A percentile compares a stretch with the other conserved stretches of the same genome.
Evolutionary conservation across 2,329 filamentous ascomycete species (phyloP).

Genomic region (Hirsutella rhossiliensis): DNA sequence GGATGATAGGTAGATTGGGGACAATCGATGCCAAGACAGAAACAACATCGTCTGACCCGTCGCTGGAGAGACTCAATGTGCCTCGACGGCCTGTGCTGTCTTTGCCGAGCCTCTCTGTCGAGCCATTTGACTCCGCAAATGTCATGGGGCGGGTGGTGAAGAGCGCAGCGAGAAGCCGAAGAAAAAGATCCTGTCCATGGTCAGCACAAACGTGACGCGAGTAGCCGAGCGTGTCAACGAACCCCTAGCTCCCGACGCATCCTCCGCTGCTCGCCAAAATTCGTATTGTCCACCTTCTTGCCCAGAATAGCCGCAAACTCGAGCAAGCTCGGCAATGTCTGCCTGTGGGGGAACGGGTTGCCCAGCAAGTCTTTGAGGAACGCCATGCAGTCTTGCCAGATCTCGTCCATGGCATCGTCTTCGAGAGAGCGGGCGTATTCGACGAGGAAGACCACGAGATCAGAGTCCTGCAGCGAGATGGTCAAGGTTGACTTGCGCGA

Average conservation of each 20-base stretch:
- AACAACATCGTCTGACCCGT: slow-evolving; percentile 62
- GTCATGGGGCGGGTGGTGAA: slow-evolving; percentile 80
- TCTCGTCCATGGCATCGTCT: slow-evolving; percentile 96
- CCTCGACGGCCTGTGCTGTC: slow-evolving; percentile 24
- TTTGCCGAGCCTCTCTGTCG: slow-evolving; percentile 24
- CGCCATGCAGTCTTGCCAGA: slow-evolving; percentile 87
- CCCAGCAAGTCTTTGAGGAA: slow-evolving; percentile 83
- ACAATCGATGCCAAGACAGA: slow-evolving; percentile 68
- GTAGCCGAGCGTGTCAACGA: slow-evolving; percentile 23
- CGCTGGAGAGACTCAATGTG: slow-evolving; percentile 20
- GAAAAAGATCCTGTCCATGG: slow-evolving; percentile 62
- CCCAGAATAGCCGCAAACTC: slow-evolving; percentile 85
- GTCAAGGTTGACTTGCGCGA: slow-evolving; percentile 79
- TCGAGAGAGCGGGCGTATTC: slow-evolving; percentile 84
- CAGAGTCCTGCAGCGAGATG: slow-evolving; percentile 68
- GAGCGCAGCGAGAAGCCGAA: slow-evolving; percentile 78
- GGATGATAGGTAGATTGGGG: slow-evolving; percentile 67
- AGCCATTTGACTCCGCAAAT: slow-evolving; percentile 43
- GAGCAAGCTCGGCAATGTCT: slow-evolving; percentile 73
- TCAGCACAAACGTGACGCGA: slow-evolving; percentile 14
- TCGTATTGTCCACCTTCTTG: slow-evolving; percentile 94
- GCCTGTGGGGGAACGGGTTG: slow-evolving; percentile 90
- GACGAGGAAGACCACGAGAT: slow-evolving; percentile 79
- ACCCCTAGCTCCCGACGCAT: slow-evolving; percentile 86
- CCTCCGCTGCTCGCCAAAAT: slow-evolving; percentile 85